Evolutionary conservation across 2,329 filamentous ascomycete genomes (phyloP), one percentile per base, ranked within the genome.

Genomic region (Cladosporium oxysporum): DNA sequence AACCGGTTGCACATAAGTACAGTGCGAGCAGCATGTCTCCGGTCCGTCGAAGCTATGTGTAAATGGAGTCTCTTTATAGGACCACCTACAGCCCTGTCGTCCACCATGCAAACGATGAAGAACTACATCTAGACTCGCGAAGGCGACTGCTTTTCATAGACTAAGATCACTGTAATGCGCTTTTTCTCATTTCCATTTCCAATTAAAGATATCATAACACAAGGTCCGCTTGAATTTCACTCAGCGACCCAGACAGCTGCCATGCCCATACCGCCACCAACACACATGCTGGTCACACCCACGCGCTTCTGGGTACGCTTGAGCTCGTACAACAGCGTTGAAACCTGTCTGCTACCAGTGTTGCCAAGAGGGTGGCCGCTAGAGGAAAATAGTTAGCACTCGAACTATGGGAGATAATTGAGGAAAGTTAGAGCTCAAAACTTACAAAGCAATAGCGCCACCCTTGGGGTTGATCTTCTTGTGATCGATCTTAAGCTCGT

Each of bases 251-350:
- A 97, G 67, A 97, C 90, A 67, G 93, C 92, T 66, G 93, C 93
- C 92, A 97, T 96, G 62, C 94, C 94, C 95, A 98, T 98, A 28
- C 93, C 94, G 2, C 94, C 98, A 61, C 94, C 95, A 59, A 98
- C 83, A 78, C 95, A 99, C 95, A 98, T 98, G 79, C 90, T 94
- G 33, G 92, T 97, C 50, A 97, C 88, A 61, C 95, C 95, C 68
- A 98, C 82, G 85, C 91, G 91, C 85, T 95, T 86, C 66, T 89
- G 88, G 63, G 88, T 95, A 77, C 94, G 85, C 85, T 87, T 90
- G 73, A 98, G 82, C 86, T 98, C 94, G 71, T 93, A 96, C 69
- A 98, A 82, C 74, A 98, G 81, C 12, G 95, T 98, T 76, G 91
- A 92, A 58, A 99, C 91, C 83, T 98, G 95, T 76, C 95, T 87